Base-by-base conservation (phyloP, 768 basidiomycete species). In the Tulasnella sp. region DNA sequence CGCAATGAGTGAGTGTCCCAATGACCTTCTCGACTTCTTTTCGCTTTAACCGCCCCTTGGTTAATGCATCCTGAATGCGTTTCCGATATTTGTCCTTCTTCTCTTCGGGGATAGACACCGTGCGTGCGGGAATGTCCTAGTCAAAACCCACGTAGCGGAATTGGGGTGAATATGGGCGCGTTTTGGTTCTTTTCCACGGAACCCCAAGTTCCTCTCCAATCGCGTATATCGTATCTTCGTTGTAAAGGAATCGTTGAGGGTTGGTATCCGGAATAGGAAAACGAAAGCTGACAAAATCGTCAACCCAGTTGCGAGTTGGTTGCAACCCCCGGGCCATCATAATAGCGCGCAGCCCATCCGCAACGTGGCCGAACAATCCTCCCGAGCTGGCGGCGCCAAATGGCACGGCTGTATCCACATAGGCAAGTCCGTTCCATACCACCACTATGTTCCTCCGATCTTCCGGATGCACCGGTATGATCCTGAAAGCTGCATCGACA, bases 121-220 rank as follows among this genome's bases (percentile, higher is more conserved):
- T 80, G 42, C 83, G 83, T 0, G 29, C 9, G 0, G 8, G 0
- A 0, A 86, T 72, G 38, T 83, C 79, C 86, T 85, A 86, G 0
- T 77, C 1, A 76, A 86, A 85, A 3, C 86, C 84, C 0, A 85
- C 79, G 70, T 86, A 86, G 29, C 54, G 77, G 76, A 85, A 84
- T 0, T 38, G 14, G 2, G 75, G 2, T 3, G 79, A 58, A 39
- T 85, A 85, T 0, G 81, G 81, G 0, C 71, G 39, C 12, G 79
- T 81, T 73, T 85, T 85, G 0, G 80, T 80, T 0, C 40, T 71
- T 40, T 83, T 82, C 84, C 84, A 85, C 0, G 84, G 84, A 82
- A 83, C 83, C 0, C 84, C 83, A 0, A 85, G 77, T 0, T 72
- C 38, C 0, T 77, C 72, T 0, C 83, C 82, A 6, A 84, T 52